Conservation (phyloP, 169 alveolate genomes). For the Perkinsus olseni region DNA sequence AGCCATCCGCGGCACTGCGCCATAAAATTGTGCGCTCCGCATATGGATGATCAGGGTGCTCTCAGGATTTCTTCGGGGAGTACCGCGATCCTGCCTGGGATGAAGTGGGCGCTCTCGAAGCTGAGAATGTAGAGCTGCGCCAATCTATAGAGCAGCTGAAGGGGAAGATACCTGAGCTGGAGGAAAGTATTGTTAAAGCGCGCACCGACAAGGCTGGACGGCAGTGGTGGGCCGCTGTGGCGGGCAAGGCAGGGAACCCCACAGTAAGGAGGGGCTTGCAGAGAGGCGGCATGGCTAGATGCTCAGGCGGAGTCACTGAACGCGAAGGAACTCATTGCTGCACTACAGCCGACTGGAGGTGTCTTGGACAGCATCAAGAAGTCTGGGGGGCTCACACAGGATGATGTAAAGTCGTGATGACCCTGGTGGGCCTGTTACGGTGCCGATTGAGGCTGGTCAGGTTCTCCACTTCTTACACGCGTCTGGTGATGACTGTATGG, state of each 20-base stretch:
- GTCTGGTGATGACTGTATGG: neutral
- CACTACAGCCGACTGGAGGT: neutral
- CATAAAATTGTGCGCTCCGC: too few relatives aligned
- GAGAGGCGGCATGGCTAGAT: neutral
- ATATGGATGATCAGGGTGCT: too few relatives aligned
- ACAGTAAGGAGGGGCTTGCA: neutral
- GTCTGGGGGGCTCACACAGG: neutral
- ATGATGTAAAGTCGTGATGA: neutral
- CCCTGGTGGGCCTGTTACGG: neutral
- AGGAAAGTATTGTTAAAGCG: neutral
- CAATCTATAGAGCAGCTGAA: neutral
- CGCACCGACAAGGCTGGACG: neutral
- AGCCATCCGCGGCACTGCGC: neutral
- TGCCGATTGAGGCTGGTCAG: neutral
- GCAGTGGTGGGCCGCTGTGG: neutral
- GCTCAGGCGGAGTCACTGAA: neutral
- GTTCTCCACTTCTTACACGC: neutral
- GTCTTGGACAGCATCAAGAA: neutral
- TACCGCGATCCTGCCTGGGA: conserved; percentile 46
- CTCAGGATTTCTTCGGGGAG: conserved; percentile 40
- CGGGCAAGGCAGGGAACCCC: neutral
- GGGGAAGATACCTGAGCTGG: neutral
- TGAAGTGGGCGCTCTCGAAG: conserved; percentile 23
- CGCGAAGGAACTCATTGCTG: neutral
- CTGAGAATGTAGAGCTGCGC: conserved; percentile 12